phyloP scores from a whole-genome alignment of 2,329 filamentous ascomycete genomes.

The Penicillium sp. region DNA sequence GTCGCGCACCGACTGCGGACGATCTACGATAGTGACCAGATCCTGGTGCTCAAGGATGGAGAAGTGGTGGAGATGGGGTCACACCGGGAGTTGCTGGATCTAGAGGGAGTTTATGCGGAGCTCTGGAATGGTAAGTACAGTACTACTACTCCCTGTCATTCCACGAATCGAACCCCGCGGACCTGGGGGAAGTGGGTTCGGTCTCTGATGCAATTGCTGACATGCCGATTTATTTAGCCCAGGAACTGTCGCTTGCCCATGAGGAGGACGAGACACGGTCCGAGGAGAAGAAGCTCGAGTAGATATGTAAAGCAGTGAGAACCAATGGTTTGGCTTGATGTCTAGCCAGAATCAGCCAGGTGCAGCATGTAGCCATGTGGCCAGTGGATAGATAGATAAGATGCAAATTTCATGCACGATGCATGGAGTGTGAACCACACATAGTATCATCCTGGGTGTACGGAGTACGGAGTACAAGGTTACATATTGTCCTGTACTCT shows the following conservation, averaged over 20 bases:
- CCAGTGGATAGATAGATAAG: background rate
- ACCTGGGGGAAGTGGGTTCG: background rate
- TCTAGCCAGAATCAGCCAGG: background rate
- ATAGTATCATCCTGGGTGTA: too few species aligned
- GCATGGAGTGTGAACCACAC: too few species aligned
- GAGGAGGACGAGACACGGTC: conserved; percentile 35
- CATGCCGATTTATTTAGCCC: conserved; percentile 54
- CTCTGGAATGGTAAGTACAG: conserved; percentile 79
- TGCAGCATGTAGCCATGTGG: conserved; percentile 1
- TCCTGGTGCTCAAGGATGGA: conserved; percentile 87
- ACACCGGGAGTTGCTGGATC: conserved; percentile 81
- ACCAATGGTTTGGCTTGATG: background rate
- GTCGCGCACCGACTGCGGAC: conserved; percentile 91
- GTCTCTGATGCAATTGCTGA: conserved; percentile 4
- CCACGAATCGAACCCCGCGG: background rate
- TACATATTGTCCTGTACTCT: too few species aligned
- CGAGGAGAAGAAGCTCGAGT: background rate
- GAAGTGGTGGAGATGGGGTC: conserved; percentile 87
- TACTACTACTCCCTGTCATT: background rate
- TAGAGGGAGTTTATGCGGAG: conserved; percentile 76
- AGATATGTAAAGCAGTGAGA: background rate
- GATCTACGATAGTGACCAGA: conserved; percentile 90
- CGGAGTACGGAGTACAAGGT: too few species aligned
- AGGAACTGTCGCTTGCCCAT: conserved; percentile 61
- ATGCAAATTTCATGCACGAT: background rate